phyloP scores from a whole-genome alignment of 805 yeast genomes.

The Hanseniaspora lachancei region DNA sequence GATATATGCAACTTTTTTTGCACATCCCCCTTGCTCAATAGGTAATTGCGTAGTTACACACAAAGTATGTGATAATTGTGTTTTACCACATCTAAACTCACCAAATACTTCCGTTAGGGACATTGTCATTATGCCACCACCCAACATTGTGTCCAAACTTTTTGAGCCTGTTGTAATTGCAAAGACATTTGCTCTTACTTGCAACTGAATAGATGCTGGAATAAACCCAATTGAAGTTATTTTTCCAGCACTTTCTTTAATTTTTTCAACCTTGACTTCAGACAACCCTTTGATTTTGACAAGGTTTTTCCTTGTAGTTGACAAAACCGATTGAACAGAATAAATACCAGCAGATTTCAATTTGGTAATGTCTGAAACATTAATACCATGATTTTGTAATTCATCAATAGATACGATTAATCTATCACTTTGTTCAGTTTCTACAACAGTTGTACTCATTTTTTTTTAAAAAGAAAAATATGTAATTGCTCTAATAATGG shows the following conservation, averaged over 20 bases:
- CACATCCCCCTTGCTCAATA: conserved; percentile 95
- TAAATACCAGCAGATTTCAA: conserved; percentile 61
- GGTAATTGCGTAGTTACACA: conserved; percentile 96
- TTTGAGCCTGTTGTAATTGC: conserved; percentile 93
- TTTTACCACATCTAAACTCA: conserved; percentile 94
- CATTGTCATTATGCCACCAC: conserved; percentile 97
- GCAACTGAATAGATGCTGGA: conserved; percentile 88
- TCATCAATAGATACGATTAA: conserved; percentile 34
- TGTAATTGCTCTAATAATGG: background rate
- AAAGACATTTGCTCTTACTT: conserved; percentile 76
- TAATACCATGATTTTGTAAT: conserved; percentile 53
- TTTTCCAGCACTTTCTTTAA: conserved; percentile 70
- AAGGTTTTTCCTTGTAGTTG: conserved; percentile 72
- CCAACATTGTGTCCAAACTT: conserved; percentile 78
- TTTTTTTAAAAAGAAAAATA: background rate
- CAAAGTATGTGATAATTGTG: conserved; percentile 90
- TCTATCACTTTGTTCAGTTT: conserved; percentile 8
- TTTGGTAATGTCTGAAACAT: conserved; percentile 58
- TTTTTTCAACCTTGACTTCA: conserved; percentile 84
- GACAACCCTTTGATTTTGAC: conserved; percentile 79
- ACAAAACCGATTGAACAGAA: conserved; percentile 87
- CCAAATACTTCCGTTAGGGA: conserved; percentile 93
- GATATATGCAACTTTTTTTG: conserved; percentile 88
- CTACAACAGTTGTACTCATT: conserved; percentile 13
- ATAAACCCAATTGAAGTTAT: conserved; percentile 93